Evolutionary conservation across 2,329 filamentous ascomycete species (phyloP).

Genomic region (Claviceps spartinae): DNA sequence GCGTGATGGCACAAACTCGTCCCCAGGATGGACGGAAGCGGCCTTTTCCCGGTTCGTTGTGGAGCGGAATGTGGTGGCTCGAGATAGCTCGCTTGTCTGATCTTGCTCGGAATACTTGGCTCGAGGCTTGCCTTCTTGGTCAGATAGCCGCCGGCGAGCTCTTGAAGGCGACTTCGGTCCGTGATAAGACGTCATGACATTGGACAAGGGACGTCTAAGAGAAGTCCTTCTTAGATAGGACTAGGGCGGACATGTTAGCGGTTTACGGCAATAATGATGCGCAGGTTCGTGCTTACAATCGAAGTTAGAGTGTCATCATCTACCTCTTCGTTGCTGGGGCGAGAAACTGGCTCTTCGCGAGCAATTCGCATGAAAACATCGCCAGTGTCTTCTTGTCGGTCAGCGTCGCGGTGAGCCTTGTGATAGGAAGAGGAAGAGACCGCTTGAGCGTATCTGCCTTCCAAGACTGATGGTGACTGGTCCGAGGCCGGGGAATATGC

Average conservation of each 20-base stretch:
- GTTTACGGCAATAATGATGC: background rate
- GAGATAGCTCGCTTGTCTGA: constrained; percentile 24
- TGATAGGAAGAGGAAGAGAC: background rate
- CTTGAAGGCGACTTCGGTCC: constrained; percentile 37
- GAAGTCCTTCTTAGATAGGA: constrained; percentile 32
- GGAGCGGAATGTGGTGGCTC: constrained; percentile 31
- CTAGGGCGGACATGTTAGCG: constrained; percentile 18
- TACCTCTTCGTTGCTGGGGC: constrained; percentile 20
- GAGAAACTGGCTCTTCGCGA: constrained; percentile 34
- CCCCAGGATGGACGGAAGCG: constrained; percentile 23
- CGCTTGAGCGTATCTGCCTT: constrained; percentile 21
- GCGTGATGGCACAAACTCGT: constrained; percentile 22
- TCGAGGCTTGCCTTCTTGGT: constrained; percentile 36
- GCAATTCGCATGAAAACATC: constrained; percentile 48
- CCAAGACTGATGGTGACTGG: constrained; percentile 35
- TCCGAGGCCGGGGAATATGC: constrained; percentile 31
- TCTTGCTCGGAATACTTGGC: constrained; percentile 30
- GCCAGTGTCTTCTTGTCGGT: constrained; percentile 34
- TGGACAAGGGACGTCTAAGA: constrained; percentile 40
- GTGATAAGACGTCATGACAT: constrained; percentile 30
- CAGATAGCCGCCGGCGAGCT: constrained; percentile 39
- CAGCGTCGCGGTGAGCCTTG: background rate
- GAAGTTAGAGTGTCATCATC: constrained; percentile 24
- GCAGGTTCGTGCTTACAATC: constrained; percentile 29
- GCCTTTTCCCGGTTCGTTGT: constrained; percentile 28